Conservation (phyloP, 768 basidiomycete genomes). For the Kwoniella sp. region DNA sequence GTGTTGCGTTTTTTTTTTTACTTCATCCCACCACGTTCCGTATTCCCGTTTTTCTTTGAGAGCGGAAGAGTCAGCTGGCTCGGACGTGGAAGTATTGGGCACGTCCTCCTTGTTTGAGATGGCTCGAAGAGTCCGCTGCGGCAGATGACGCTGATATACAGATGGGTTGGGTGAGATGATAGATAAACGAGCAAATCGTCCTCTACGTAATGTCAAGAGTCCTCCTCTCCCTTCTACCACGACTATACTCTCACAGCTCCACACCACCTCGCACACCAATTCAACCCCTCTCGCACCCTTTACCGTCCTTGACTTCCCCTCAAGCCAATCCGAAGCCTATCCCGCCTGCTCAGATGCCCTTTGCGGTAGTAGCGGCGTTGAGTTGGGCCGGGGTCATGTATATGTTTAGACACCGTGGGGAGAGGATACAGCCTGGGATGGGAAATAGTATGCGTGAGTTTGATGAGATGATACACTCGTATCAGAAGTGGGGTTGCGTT, state of each 20-base stretch:
- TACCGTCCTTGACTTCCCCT: conserved; percentile 54
- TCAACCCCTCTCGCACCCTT: conserved; percentile 45
- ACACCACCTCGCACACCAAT: conserved; percentile 57
- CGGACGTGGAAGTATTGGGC: no score
- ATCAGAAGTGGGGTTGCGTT: no score
- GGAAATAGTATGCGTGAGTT: conserved; percentile 79
- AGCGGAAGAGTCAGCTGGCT: no score
- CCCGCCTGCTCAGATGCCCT: conserved; percentile 81
- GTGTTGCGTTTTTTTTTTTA: not conserved
- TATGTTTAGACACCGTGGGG: conserved; percentile 80
- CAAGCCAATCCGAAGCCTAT: conserved; percentile 61
- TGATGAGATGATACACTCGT: no score
- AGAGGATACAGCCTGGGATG: conserved; percentile 96
- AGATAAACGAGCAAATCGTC: conserved; percentile 70
- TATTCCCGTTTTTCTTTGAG: no score
- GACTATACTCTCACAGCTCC: conserved; percentile 57
- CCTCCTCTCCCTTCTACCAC: conserved; percentile 85
- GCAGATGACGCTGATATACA: conserved; percentile 3
- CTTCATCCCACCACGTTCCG: no score
- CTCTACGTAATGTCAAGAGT: conserved; percentile 93
- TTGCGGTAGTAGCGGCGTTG: conserved; percentile 81
- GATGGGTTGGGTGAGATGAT: no score
- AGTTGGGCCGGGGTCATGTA: conserved; percentile 98
- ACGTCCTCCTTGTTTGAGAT: no score
- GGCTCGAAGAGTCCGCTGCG: no score